A percentile compares a stretch with the other conserved stretches of the same genome.
Conservation (phyloP, 2,329 filamentous ascomycete genomes). For the Claviceps sp. region DNA sequence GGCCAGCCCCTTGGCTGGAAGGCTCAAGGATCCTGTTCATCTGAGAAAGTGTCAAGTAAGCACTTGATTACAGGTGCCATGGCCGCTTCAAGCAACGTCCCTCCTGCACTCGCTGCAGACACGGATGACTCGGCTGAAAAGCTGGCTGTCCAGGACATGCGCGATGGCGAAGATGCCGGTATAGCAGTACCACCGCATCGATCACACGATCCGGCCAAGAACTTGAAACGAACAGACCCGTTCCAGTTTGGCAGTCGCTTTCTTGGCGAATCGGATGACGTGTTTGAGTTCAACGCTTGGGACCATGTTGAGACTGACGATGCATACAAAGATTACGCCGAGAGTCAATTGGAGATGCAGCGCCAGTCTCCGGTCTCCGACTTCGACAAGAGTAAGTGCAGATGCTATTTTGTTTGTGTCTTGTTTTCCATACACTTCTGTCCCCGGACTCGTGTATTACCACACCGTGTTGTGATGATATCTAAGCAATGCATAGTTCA, state of each 20-base stretch:
- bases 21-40: neutral
- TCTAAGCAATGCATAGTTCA: slow-evolving; percentile 52
- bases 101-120: slow-evolving; percentile 7
- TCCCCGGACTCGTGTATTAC: neutral
- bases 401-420: neutral
- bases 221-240: slow-evolving; percentile 77
- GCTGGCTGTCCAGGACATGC: slow-evolving; percentile 14
- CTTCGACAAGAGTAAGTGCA: slow-evolving; percentile 66
- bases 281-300: slow-evolving; percentile 98
- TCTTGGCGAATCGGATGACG: slow-evolving; percentile 71
- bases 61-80: slow-evolving; percentile 1
- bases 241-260: slow-evolving; percentile 91
- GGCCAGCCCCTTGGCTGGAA: neutral
- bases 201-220: slow-evolving; percentile 57
- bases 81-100: slow-evolving; percentile 9
- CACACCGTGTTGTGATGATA: slow-evolving; percentile 41
- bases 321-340: slow-evolving; percentile 72
- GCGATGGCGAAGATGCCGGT: neutral
- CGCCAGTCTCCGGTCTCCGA: slow-evolving; percentile 77
- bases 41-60: neutral
- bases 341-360: slow-evolving; percentile 74
- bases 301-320: slow-evolving; percentile 93
- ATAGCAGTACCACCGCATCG: slow-evolving; percentile 40
- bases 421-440: neutral
- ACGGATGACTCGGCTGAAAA: slow-evolving; percentile 11